Evolutionary conservation across 176 grass and related monocot species (phyloP), one percentile per base, ranked within the genome.

Genomic region (Triticum monococcum): DNA sequence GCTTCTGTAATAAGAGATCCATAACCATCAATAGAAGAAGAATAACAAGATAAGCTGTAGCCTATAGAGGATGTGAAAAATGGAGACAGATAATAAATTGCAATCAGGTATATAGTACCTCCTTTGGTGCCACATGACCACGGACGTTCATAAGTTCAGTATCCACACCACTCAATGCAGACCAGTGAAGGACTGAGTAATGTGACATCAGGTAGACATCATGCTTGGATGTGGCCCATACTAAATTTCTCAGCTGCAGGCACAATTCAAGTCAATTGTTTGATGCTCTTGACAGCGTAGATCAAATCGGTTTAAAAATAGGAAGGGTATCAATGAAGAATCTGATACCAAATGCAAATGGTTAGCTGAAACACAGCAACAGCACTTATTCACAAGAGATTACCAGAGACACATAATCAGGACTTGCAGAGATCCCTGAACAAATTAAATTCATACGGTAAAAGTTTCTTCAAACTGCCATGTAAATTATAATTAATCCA

Each of bases 201-300:
- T 90, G n/a, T 5, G 84, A 91, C 35, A 89, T 70, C 67, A 92
- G 75, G 79, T 92, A 97, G 33, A 92, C 82, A 23, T 97, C 94
- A 64, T 94, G 91, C 85, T 97, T 97, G 64, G 94, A 92, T 82
- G 94, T 94, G 26, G 91, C 89, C 94, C 94, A 97, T 36, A 94
- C 86, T 82, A 97, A 91, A 87, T 97, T 97, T 78, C 91, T 90
- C 66, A 97, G 80, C 94, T 97, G 89, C 46, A 92, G 26, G 63
- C 32, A 82, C 31, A 94, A 50, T 76, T 60, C 64, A 26, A 41
- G 31, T 48, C 71, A 79, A 70, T 38, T 71, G 6, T 78, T 76
- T 91, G 25, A 66, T 38, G 32, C 52, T 84, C 68, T 56, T 20
- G 13, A 68, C 37, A 82, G 50, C 45, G 30, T 14, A 68, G 3